These are phyloP conservation scores for Arbutus unedo DNA, from an alignment of 148 eudicot species.

Conservation along the genomic window DNA sequence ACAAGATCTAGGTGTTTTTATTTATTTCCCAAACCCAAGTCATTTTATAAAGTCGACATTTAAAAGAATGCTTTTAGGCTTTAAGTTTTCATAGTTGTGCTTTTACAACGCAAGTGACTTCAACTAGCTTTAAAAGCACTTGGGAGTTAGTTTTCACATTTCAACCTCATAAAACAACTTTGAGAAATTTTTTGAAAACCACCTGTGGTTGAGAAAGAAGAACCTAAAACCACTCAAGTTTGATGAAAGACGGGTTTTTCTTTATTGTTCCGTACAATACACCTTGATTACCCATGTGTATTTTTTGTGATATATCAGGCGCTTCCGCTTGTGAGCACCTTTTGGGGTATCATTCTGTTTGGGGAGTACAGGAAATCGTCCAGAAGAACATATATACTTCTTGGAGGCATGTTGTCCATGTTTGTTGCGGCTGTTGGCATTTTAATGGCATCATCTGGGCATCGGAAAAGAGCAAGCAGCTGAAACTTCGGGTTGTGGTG, in stretches of 20 bases:
- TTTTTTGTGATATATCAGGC: conserved; percentile 37
- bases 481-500: background rate
- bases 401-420: conserved; percentile 58
- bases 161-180: background rate
- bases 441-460: conserved; percentile 76
- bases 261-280: background rate
- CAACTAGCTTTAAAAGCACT: background rate
- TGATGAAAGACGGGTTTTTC: background rate
- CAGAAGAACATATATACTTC: conserved; percentile 46
- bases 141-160: background rate
- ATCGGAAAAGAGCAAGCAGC: conserved; percentile 34
- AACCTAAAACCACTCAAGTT: background rate
- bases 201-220: background rate
- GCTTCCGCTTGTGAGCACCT: conserved; percentile 77
- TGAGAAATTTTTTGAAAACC: background rate
- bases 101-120: background rate
- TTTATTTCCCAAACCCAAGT: background rate
- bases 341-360: conserved; percentile 75
- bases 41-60: background rate
- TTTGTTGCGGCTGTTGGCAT: conserved; percentile 66
- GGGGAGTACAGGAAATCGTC: conserved; percentile 82
- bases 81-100: background rate
- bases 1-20: background rate
- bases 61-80: background rate
- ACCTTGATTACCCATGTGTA: background rate